Evolutionary conservation across 83 land plant species (phyloP).

Genomic region (Larix sibirica): DNA sequence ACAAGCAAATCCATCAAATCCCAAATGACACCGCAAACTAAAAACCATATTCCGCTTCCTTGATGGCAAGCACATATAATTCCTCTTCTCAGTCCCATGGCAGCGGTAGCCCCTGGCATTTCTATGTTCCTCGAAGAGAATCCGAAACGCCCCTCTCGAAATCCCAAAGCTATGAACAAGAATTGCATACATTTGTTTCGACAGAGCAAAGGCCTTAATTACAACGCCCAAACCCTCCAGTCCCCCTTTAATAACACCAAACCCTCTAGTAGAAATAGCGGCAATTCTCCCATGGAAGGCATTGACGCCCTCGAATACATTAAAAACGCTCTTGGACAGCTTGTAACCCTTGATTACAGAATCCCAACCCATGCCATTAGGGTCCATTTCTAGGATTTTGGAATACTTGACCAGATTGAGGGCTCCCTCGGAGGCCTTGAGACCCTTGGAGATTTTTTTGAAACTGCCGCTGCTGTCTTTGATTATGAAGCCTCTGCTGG

Average conservation of each 20-base stretch:
- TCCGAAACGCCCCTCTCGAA: neutral
- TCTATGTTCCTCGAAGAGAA: neutral
- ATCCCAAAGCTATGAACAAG: neutral
- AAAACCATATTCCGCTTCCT: neutral
- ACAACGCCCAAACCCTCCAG: neutral
- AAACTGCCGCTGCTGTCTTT: neutral
- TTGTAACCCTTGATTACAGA: neutral
- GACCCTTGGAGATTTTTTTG: neutral
- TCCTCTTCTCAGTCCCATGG: neutral
- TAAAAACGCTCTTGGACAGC: neutral
- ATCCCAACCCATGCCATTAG: neutral
- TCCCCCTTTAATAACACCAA: neutral
- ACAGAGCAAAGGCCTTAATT: neutral
- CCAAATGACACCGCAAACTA: neutral
- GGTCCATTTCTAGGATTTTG: neutral
- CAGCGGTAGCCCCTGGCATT: neutral
- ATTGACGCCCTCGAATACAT: slow-evolving; percentile 7
- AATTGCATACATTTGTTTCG: neutral
- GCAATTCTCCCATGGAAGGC: neutral
- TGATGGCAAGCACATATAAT: neutral
- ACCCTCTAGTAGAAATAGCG: neutral
- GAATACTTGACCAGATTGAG: neutral
- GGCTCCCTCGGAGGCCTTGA: slow-evolving; percentile 10
- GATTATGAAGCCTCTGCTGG: slow-evolving; percentile 1
- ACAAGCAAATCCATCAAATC: neutral